These are phyloP conservation scores for Mycosphaerella sp. DNA, from an alignment of 2,329 filamentous ascomycete genomes.

Conservation along the genomic window DNA sequence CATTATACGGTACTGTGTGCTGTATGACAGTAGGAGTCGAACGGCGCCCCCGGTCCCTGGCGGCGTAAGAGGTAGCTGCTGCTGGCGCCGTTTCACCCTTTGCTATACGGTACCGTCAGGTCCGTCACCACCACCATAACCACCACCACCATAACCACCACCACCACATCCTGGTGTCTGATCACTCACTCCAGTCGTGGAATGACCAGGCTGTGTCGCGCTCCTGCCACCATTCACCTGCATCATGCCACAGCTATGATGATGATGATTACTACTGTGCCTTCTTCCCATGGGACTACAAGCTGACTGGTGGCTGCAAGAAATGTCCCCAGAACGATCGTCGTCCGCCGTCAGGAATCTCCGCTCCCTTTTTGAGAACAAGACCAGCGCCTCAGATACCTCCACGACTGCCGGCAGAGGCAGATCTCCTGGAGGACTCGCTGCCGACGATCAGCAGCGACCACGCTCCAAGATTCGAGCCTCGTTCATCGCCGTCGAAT, in stretches of 20 bases:
- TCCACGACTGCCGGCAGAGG: slow-evolving; percentile 33
- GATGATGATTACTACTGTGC: slow-evolving; percentile 3
- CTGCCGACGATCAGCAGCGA: slow-evolving; percentile 27
- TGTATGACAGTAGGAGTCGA: not conserved
- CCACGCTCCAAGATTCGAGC: slow-evolving; percentile 42
- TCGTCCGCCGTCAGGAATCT: slow-evolving; percentile 43
- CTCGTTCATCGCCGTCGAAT: slow-evolving; percentile 44
- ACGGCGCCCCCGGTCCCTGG: not conserved
- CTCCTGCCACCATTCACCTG: slow-evolving; percentile 5
- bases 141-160: too few species aligned
- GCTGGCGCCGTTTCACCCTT: not conserved
- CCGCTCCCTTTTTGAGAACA: slow-evolving; percentile 46
- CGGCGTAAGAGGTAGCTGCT: not conserved
- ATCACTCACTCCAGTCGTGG: not conserved
- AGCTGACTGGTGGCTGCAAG: slow-evolving; percentile 28
- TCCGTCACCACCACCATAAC: too few species aligned
- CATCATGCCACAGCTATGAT: slow-evolving; percentile 1
- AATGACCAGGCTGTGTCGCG: not conserved
- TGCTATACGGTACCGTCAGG: not conserved
- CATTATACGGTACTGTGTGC: not conserved
- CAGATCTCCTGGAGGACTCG: slow-evolving; percentile 37
- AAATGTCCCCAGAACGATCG: slow-evolving; percentile 40
- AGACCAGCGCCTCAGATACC: slow-evolving; percentile 23
- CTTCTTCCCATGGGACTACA: slow-evolving; percentile 1
- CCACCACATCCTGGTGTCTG: not conserved